Base-by-base conservation (phyloP, 2,329 filamentous ascomycete species). In the Aspergillus nomiae region DNA sequence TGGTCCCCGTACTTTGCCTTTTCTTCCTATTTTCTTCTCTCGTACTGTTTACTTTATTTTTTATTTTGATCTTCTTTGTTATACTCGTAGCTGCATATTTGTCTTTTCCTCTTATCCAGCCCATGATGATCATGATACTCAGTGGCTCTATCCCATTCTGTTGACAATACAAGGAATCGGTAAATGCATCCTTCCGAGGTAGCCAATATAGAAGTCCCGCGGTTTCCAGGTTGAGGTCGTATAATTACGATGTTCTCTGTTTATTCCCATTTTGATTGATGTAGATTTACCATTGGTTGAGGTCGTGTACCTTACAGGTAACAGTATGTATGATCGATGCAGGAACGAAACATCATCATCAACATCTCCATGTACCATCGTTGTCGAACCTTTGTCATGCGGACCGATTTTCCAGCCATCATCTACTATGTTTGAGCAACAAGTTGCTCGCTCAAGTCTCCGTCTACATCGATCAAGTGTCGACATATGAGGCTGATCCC, bases 251-350 rank as follows among this genome's bases (percentile, higher is more conserved):
- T 54, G 28, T 36, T 54, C 51, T 36, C 14, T 36, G n/a, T 36
- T 21, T 36, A 24, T 55, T 55, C 38, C 34, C 32, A 55, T 28
- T 55, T 26, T 38, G 32, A 36, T 32, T 36, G 7, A 36, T 38
- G 10, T 36, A 24, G 7, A 36, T 38, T 34, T 36, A 5, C 51
- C 32, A 55, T 55, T 55, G 51, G 51, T n/a, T 38, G 19, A 24
- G 7, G 9, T 21, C 34, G 32, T 19, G 51, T 55, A 55, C 51
- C 51, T 55, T 55, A 55, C 51, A 55, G 51, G 51, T 55, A 55
- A 55, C 51, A 38, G 51, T 55, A 26, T 41, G 51, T 55, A 55
- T 55, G 51, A 26, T 55, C 32, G 16, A 55, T 55, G 51, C 51
- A 55, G 51, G 51, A 55, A 38, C 51, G 34, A 55, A 55, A 55